Conservation (phyloP, 768 basidiomycete genomes). For the Daedalea quercina region DNA sequence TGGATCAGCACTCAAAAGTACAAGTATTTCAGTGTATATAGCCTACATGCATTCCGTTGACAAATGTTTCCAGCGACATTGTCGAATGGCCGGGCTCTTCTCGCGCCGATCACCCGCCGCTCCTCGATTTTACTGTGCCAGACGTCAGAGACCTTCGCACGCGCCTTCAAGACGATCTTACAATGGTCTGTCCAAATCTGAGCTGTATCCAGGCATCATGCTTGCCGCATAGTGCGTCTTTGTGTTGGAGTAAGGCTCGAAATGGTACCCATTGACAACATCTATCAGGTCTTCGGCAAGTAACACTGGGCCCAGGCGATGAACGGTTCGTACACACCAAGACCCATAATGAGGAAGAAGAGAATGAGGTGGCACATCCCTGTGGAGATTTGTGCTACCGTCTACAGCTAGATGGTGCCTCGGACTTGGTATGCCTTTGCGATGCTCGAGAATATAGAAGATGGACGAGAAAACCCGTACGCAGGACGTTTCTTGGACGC, state of each 20-base stretch:
- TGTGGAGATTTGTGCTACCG: slow-evolving; percentile 1
- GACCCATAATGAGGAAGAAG: neutral
- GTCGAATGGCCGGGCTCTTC: slow-evolving; percentile 17
- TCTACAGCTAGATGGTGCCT: neutral
- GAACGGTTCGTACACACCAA: neutral
- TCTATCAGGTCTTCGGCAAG: neutral
- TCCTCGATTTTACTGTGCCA: slow-evolving; percentile 6
- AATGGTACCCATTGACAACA: neutral
- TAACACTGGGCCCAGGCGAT: neutral
- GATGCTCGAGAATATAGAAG: too few relatives aligned
- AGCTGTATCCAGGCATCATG: slow-evolving; percentile 19
- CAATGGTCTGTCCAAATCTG: slow-evolving; percentile 18
- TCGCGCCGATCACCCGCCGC: neutral
- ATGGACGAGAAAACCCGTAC: too few relatives aligned
- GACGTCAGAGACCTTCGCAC: slow-evolving; percentile 4
- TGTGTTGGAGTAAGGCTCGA: neutral
- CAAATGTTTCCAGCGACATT: slow-evolving; percentile 23
- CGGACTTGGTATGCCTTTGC: too few relatives aligned
- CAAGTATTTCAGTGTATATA: too few relatives aligned
- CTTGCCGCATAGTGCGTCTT: slow-evolving; percentile 13
- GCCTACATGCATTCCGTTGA: neutral
- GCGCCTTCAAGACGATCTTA: slow-evolving; percentile 12
- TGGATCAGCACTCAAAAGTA: slow-evolving; percentile 8
- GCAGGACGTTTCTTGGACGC: neutral
- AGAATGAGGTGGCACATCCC: neutral